Evolutionary conservation across 495 filamentous ascomycete species (phyloP).

Genomic region (Alectoria sarmentosa): DNA sequence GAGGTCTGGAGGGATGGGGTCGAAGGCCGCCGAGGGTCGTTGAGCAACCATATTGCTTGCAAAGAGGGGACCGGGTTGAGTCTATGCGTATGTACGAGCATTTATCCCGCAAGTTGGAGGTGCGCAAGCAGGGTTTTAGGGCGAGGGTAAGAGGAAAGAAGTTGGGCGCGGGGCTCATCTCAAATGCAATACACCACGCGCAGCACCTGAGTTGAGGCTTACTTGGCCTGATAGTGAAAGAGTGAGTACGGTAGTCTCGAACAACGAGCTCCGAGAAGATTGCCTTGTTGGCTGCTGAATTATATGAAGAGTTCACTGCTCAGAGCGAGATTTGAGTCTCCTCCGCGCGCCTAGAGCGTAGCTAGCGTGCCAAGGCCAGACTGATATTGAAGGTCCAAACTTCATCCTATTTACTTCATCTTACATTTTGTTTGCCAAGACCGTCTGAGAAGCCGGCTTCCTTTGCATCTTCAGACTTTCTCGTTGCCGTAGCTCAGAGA

Average conservation of each 20-base stretch:
- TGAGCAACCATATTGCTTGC: slow-evolving; percentile 56
- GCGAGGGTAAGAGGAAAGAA: not conserved
- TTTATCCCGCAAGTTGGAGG: not conserved
- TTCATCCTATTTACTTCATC: not conserved
- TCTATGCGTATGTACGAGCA: not conserved
- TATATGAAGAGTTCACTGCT: not conserved
- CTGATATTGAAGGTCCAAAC: not conserved
- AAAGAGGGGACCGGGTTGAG: not conserved
- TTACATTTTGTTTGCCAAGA: not conserved
- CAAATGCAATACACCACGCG: not conserved
- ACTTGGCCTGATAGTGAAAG: not conserved
- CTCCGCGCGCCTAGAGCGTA: not conserved
- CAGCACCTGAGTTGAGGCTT: not conserved
- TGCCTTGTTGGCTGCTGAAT: not conserved
- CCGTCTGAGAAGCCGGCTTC: not conserved
- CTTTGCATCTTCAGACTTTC: not conserved
- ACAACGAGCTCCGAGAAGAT: not conserved
- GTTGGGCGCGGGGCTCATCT: not conserved
- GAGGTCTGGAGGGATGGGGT: slow-evolving; percentile 77
- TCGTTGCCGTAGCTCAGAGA: not conserved
- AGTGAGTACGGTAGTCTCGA: not conserved
- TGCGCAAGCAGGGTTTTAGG: not conserved
- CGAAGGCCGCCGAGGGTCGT: slow-evolving; percentile 63
- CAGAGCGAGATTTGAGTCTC: not conserved
- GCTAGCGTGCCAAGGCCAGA: not conserved